These are phyloP conservation scores for Lactifluus piperatus DNA, from an alignment of 768 basidiomycete genomes.

Conservation along the genomic window DNA sequence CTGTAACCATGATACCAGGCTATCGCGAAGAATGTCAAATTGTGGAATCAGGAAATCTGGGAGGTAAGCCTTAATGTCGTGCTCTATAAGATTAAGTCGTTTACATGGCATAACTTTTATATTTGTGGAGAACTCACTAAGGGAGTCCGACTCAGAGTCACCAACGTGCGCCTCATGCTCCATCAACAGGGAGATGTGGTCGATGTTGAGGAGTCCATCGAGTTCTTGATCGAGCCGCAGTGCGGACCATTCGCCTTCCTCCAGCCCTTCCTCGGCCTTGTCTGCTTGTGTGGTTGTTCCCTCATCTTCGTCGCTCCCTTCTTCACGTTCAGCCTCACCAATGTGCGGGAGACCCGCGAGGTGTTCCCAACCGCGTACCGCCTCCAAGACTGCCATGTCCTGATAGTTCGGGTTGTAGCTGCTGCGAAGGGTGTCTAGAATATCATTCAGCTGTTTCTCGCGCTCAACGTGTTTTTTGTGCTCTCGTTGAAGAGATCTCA, in stretches of 20 bases:
- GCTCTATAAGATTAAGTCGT: conserved; percentile 46
- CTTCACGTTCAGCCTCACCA: conserved; percentile 51
- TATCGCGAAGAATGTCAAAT: conserved; percentile 60
- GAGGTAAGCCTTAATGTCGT: conserved; percentile 71
- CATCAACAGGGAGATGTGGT: conserved; percentile 68
- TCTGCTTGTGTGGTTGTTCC: conserved; percentile 16
- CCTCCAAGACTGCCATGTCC: conserved; percentile 97
- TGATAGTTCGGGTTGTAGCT: conserved; percentile 99
- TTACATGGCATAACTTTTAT: background rate
- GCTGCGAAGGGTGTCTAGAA: conserved; percentile 69
- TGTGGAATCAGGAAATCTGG: conserved; percentile 71
- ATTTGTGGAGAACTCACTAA: conserved; percentile 41
- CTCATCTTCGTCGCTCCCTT: conserved; percentile 28
- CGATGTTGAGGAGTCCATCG: conserved; percentile 47
- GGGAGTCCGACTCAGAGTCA: conserved; percentile 26
- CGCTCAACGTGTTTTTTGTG: conserved; percentile 65
- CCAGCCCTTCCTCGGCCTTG: conserved; percentile 29
- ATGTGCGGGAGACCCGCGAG: conserved; percentile 63
- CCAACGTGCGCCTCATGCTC: conserved; percentile 66
- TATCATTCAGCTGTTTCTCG: conserved; percentile 70
- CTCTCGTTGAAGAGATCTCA: conserved; percentile 69
- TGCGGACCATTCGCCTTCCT: conserved; percentile 54
- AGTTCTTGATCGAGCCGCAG: conserved; percentile 51
- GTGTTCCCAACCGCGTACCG: conserved; percentile 88
- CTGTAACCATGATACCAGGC: conserved; percentile 52